Conservation (phyloP, 1,284 basidiomycete genomes). For the Malassezia vespertilionis region DNA sequence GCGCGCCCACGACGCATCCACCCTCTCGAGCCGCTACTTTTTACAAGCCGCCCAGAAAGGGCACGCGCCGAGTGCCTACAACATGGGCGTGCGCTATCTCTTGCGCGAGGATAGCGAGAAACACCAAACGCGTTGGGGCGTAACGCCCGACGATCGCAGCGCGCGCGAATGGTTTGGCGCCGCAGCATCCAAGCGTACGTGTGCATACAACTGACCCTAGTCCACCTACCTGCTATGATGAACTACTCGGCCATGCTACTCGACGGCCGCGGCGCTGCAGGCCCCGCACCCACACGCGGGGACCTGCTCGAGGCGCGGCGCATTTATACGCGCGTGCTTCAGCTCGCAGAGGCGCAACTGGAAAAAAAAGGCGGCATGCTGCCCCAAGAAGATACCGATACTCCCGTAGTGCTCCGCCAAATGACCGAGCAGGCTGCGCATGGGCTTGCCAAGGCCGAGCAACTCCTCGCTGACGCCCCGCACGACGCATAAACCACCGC, state of each 20-base stretch:
- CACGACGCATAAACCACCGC: too few relatives aligned
- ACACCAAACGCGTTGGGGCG: conserved; percentile 26
- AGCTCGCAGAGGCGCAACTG: not conserved
- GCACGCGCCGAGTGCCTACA: conserved; percentile 34
- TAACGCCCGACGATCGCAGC: conserved; percentile 25
- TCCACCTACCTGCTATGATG: conserved; percentile 20
- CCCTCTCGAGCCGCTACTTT: conserved; percentile 21
- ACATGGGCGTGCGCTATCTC: conserved; percentile 32
- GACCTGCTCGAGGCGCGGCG: conserved; percentile 17
- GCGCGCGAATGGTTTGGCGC: conserved; percentile 33
- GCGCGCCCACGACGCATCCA: conserved; percentile 15
- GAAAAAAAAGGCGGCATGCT: not conserved
- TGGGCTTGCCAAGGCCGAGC: too few relatives aligned
- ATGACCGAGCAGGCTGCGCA: not conserved
- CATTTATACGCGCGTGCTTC: conserved; percentile 1
- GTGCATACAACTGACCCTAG: not conserved
- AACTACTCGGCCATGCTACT: conserved; percentile 19
- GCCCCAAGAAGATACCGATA: conserved; percentile 7
- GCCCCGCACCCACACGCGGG: conserved; percentile 11
- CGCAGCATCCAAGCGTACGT: conserved; percentile 15
- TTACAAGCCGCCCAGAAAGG: conserved; percentile 30
- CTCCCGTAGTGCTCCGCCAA: not conserved
- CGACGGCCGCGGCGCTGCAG: conserved; percentile 22
- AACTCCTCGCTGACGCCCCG: too few relatives aligned
- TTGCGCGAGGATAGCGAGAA: conserved; percentile 16